Evolutionary conservation across 306 rosid genomes (phyloP).

Genomic region (Trifolium dubium): DNA sequence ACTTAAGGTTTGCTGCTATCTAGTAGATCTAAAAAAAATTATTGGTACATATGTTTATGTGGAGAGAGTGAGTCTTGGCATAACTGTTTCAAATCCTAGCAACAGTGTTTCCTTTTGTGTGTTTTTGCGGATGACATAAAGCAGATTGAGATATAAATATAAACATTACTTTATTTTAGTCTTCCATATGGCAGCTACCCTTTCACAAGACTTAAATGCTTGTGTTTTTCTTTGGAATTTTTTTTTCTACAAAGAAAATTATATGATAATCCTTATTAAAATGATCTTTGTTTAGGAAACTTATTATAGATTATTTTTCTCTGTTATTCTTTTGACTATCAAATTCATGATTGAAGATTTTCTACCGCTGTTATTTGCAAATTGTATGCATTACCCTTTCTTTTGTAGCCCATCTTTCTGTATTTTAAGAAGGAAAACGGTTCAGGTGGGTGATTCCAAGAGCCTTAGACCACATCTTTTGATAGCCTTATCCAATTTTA

Average conservation of each 20-base stretch:
- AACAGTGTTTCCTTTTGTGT: neutral
- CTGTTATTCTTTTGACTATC: conserved; percentile 20
- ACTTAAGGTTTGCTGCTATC: conserved; percentile 71
- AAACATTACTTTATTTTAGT: conserved; percentile 14
- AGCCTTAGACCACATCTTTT: conserved; percentile 6
- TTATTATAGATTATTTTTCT: conserved; percentile 22
- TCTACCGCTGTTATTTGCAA: conserved; percentile 3
- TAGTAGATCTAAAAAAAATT: conserved; percentile 20
- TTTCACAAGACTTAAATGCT: neutral
- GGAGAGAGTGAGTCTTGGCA: conserved; percentile 5
- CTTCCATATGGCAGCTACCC: conserved; percentile 23
- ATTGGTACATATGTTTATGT: conserved; percentile 4
- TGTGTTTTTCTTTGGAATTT: conserved; percentile 26
- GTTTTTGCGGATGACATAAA: conserved; percentile 13
- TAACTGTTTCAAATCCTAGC: neutral
- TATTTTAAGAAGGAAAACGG: conserved; percentile 14
- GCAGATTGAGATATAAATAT: neutral
- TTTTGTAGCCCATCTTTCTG: conserved; percentile 5
- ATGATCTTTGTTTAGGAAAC: conserved; percentile 28
- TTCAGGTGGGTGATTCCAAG: conserved; percentile 20
- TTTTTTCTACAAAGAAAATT: conserved; percentile 13
- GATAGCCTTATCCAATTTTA: neutral
- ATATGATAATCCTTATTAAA: conserved; percentile 23
- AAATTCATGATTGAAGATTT: conserved; percentile 5
- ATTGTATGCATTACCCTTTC: conserved; percentile 6